Evolutionary conservation across 805 yeast genomes (phyloP).

Genomic region (Zygoascus tannicola): DNA sequence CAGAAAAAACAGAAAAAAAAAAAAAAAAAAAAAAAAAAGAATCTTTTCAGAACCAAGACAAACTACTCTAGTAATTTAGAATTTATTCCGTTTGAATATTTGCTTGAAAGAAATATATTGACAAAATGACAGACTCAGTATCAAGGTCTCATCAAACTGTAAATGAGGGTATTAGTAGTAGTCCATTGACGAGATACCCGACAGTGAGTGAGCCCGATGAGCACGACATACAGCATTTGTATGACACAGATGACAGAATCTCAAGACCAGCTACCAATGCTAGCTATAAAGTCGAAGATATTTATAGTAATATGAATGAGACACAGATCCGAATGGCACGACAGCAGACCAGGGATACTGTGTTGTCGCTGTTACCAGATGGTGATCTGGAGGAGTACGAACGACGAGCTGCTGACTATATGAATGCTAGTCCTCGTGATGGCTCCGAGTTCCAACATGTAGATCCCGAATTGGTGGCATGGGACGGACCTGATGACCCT

Average conservation of each 20-base stretch:
- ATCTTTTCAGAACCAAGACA: too few relatives aligned
- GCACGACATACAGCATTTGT: too few relatives aligned
- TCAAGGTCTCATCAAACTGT: too few relatives aligned
- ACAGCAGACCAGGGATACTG: conserved; percentile 37
- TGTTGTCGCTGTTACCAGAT: conserved; percentile 27
- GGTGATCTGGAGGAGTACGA: conserved; percentile 16
- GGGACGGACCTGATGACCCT: conserved; percentile 57
- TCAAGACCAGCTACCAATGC: conserved; percentile 7
- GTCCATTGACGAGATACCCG: background rate
- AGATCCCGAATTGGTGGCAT: conserved; percentile 60
- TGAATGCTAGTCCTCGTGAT: conserved; percentile 22
- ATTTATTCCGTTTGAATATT: too few relatives aligned
- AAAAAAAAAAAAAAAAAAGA: too few relatives aligned
- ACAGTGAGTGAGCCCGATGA: too few relatives aligned
- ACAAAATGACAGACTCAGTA: too few relatives aligned
- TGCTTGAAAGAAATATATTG: too few relatives aligned
- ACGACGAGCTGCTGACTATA: conserved; percentile 20
- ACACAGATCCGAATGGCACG: conserved; percentile 34
- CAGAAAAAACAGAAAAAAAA: too few relatives aligned
- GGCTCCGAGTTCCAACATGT: conserved; percentile 46
- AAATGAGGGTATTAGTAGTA: too few relatives aligned
- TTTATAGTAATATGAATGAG: conserved; percentile 34
- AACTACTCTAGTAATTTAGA: too few relatives aligned
- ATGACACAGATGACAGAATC: too few relatives aligned
- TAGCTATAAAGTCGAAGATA: conserved; percentile 23